Base-by-base conservation (phyloP, 768 basidiomycete species). In the Leccinum broughii region DNA sequence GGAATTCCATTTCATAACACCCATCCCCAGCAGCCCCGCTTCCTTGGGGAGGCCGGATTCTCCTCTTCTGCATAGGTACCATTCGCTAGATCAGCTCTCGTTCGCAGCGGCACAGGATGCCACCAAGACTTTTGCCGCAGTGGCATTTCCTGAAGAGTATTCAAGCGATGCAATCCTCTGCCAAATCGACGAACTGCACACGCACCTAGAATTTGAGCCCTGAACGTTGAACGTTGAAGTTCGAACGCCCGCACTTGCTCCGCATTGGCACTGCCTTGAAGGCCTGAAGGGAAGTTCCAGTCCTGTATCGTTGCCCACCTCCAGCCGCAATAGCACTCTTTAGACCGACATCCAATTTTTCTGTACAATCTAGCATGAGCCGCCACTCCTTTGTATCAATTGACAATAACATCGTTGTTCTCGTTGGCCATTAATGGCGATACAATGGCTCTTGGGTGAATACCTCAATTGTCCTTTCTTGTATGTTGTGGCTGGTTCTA, bases 131-230 rank as follows among this genome's bases (percentile, higher is more conserved):
- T 17, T 28, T 35, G 20, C 20, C 4, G 14, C n/a, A 28, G 55
- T 46, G 32, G 62, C 28, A 28, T n/a, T 34, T 30, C 20, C 62
- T 22, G 51, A 56, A 32, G 28, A n/a, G 22, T 20, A 56, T 39
- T 14, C 52, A 26, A 34, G 48, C 11, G 49, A 56, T 44, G 52
- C 24, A 44, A 53, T 39, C 24, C 54, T 63, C 14, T 51, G 60
- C 41, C 56, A 65, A 22, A 61, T 71, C 50, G 66, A 73, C 50
- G 71, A 71, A 56, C 24, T 73, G 34, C 61, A 71, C 9, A 26
- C 67, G 14, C 66, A 58, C 57, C 61, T 73, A 3, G 66, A 59
- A 22, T 32, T 17, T 9, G 34, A 53, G 6, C 32, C 68, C 41
- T 61, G 55, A 62, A 39, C 28, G 44, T 6, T 41, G 28, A 61